These are phyloP conservation scores for Escovopsis sp. DNA, from an alignment of 2,329 filamentous ascomycete species.

Conservation along the genomic window DNA sequence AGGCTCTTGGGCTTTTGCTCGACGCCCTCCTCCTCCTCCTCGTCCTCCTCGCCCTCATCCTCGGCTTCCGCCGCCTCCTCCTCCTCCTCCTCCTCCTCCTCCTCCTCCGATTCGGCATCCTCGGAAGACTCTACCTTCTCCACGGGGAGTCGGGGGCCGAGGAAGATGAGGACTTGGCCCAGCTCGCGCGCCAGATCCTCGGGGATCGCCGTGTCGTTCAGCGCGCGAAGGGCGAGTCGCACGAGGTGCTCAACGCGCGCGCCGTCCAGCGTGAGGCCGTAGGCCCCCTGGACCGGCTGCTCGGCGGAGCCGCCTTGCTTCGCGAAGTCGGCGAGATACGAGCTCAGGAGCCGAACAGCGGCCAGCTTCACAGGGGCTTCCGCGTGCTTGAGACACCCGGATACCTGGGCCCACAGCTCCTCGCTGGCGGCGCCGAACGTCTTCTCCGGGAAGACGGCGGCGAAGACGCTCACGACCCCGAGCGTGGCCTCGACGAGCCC, in stretches of 20 bases:
- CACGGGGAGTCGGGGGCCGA: constrained; percentile 44
- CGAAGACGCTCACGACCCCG: constrained; percentile 52
- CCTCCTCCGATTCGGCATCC: constrained; percentile 25
- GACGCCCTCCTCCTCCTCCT: constrained; percentile 28
- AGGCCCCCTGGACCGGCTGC: constrained; percentile 51
- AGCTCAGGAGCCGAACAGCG: constrained; percentile 57
- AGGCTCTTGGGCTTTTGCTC: constrained; percentile 30
- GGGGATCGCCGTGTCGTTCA: constrained; percentile 50
- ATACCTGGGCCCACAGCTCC: constrained; percentile 57
- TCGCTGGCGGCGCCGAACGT: constrained; percentile 46
- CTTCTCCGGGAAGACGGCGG: constrained; percentile 47
- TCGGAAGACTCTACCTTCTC: constrained; percentile 23
- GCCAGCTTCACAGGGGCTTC: constrained; percentile 64
- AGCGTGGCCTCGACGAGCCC: constrained; percentile 64
- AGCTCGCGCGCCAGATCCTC: constrained; percentile 67
- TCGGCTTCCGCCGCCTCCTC: constrained; percentile 26
- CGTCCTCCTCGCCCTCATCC: constrained; percentile 26
- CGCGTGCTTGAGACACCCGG: constrained; percentile 54
- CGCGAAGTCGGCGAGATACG: constrained; percentile 71
- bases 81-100: constrained; percentile 29
- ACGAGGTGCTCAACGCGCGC: constrained; percentile 49
- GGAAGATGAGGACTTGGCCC: constrained; percentile 69
- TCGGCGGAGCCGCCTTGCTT: constrained; percentile 37
- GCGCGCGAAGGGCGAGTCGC: constrained; percentile 31
- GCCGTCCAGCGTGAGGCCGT: constrained; percentile 53